phyloP scores from a whole-genome alignment of 306 rosid species.

The Cucurbita argyrosperma region DNA sequence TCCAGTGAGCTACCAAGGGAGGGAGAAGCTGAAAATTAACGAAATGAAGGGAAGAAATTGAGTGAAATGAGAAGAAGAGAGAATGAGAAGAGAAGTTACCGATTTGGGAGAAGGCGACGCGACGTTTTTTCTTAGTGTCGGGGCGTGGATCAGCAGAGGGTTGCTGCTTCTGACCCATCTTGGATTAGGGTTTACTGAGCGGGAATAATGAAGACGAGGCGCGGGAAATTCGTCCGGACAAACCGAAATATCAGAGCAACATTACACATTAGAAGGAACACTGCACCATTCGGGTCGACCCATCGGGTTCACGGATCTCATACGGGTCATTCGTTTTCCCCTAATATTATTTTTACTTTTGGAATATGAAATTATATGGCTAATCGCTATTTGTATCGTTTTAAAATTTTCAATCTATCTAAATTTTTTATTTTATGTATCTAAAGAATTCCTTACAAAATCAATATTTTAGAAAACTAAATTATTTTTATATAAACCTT shows the following conservation, averaged over 20 bases:
- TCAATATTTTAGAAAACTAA: too few species aligned
- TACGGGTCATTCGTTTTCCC: background rate
- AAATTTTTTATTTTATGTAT: too few species aligned
- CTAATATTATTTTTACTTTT: too few species aligned
- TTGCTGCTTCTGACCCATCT: slow-evolving; percentile 63
- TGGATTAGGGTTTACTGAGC: slow-evolving; percentile 57
- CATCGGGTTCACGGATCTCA: background rate
- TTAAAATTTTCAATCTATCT: too few species aligned
- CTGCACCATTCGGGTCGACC: background rate
- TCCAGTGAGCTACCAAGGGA: background rate
- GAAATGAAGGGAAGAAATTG: background rate
- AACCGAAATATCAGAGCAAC: background rate
- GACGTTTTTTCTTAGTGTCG: slow-evolving; percentile 55
- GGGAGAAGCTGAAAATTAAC: background rate
- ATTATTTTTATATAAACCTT: too few species aligned
- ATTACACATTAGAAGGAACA: too few species aligned
- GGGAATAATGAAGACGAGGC: slow-evolving; percentile 27
- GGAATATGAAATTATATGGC: too few species aligned
- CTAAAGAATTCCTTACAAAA: too few species aligned
- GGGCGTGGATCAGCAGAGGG: slow-evolving; percentile 18
- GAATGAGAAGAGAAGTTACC: slow-evolving; percentile 12
- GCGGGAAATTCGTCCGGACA: slow-evolving; percentile 41
- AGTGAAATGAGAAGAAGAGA: background rate
- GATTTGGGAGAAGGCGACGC: slow-evolving; percentile 44
- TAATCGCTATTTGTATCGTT: too few species aligned